phyloP scores from a whole-genome alignment of 495 filamentous ascomycete species.

The Tuber magnatum region DNA sequence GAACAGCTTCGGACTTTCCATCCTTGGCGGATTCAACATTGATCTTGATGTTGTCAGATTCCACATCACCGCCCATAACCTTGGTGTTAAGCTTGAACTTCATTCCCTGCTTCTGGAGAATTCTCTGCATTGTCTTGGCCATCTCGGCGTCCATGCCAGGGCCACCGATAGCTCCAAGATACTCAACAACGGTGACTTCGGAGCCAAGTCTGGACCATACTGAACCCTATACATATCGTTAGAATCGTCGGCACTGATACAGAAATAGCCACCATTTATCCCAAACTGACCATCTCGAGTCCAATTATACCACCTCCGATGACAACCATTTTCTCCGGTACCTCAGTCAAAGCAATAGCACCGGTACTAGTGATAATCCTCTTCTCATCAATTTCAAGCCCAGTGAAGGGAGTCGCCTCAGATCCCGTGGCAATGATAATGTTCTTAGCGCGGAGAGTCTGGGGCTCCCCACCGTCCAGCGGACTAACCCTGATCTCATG shows the following conservation, averaged over 20 bases:
- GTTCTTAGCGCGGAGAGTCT: slow-evolving; percentile 80
- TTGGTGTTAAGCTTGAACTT: slow-evolving; percentile 98
- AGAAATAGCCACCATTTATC: slow-evolving; percentile 1
- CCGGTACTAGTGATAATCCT: slow-evolving; percentile 93
- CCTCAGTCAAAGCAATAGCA: slow-evolving; percentile 76
- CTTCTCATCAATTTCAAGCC: slow-evolving; percentile 93
- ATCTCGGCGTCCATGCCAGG: slow-evolving; percentile 97
- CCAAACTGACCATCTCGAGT: slow-evolving; percentile 73
- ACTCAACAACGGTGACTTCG: slow-evolving; percentile 95
- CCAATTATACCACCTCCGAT: slow-evolving; percentile 99
- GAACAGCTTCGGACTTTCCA: slow-evolving; percentile 82
- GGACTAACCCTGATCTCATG: slow-evolving; percentile 87
- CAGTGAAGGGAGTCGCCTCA: slow-evolving; percentile 93
- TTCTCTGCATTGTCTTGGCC: slow-evolving; percentile 84
- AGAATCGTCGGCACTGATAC: slow-evolving; percentile 17
- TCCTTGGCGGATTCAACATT: slow-evolving; percentile 89
- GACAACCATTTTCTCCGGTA: slow-evolving; percentile 95
- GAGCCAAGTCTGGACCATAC: slow-evolving; percentile 91
- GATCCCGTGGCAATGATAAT: slow-evolving; percentile 94
- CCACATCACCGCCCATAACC: slow-evolving; percentile 77
- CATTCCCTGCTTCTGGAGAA: slow-evolving; percentile 91
- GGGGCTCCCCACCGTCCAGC: slow-evolving; percentile 77
- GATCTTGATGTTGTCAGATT: slow-evolving; percentile 65
- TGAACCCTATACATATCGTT: slow-evolving; percentile 55
- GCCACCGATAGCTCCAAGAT: slow-evolving; percentile 89